Conservation (phyloP, 208 protist species). For the Herpetomonas tarakana region DNA sequence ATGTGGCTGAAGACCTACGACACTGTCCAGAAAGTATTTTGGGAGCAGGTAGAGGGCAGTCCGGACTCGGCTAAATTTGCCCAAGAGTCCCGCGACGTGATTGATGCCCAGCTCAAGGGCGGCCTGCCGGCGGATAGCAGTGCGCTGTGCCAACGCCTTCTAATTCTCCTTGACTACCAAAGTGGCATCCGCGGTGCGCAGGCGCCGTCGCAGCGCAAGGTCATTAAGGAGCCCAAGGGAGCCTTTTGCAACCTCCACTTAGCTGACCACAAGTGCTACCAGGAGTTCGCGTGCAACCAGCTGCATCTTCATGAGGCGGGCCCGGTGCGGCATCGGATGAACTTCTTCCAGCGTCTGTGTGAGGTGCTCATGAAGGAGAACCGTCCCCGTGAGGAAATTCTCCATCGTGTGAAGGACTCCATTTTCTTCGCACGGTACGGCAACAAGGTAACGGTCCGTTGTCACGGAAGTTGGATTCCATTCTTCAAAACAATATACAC, state of each 20-base stretch:
- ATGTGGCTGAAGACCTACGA: constrained; percentile 78
- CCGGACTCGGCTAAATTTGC: constrained; percentile 44
- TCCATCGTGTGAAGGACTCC: constrained; percentile 77
- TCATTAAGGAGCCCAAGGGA: constrained; percentile 78
- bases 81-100: constrained; percentile 42
- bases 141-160: constrained; percentile 44
- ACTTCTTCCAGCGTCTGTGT: constrained; percentile 68
- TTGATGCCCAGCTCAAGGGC: constrained; percentile 30
- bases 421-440: constrained; percentile 86
- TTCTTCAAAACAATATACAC: constrained; percentile 90
- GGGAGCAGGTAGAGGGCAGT: constrained; percentile 57
- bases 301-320: constrained; percentile 80
- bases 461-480: constrained; percentile 72
- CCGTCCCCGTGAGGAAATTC: constrained; percentile 36
- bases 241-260: constrained; percentile 89
- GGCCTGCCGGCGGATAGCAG: constrained; percentile 28
- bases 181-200: constrained; percentile 75
- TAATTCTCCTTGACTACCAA: constrained; percentile 71
- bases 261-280: constrained; percentile 84
- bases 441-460: constrained; percentile 86
- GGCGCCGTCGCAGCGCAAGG: constrained; percentile 77
- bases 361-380: constrained; percentile 70
- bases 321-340: constrained; percentile 71
- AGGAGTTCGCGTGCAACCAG: constrained; percentile 88
- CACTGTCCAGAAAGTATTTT: constrained; percentile 70